Evolutionary conservation across 1,139 yeast species (phyloP), one percentile per base, ranked within the genome.

Genomic region (Suhomyces guaymorum): DNA sequence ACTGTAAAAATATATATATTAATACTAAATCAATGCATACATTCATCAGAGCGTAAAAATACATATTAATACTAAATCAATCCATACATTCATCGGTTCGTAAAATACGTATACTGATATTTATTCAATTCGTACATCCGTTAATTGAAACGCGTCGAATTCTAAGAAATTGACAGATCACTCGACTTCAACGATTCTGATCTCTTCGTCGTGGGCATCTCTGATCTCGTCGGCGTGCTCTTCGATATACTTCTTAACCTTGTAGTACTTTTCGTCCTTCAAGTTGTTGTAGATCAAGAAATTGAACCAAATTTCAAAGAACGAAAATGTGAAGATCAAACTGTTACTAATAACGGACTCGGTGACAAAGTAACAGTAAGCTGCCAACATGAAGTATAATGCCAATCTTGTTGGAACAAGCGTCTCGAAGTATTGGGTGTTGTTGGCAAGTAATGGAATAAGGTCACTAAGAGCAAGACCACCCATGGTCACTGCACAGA

Each of bases 271-370:
- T 51, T 80, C 92, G 41, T 83, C 90, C 47, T 81, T 73, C 45
- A 84, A 63, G 32, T 82, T 73, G 52, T 73, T 77, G 55, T 70
- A 82, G 30, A 81, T 71, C 48, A 82, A 62, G 43, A 82, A 79
- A 48, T 82, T 80, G 51, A 80, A 63, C 90, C 90, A 83, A 20
- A 82, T 70, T 53, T 84, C 94, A 44, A 77, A 54, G 48, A 82
- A 81, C n/a, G 78, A 57, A 52, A 75, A 82, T 2, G 75, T 66
- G 44, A 82, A 80, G 3, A 81, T 74, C 30, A 79, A 65, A 51
- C 79, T 80, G 57, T 82, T 82, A 49, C 82, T 78, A 15, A 82
- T 36, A 23, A 63, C 59, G 11, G 70, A 56, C 35, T 69, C 66
- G 14, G 63, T 63, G 16, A 62, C 62, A 33, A 67, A 67, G 54